Percentiles rank a stretch among this genome's conserved stretches.
Conservation (phyloP, 495 filamentous ascomycete genomes). For the Lepraria neglecta region DNA sequence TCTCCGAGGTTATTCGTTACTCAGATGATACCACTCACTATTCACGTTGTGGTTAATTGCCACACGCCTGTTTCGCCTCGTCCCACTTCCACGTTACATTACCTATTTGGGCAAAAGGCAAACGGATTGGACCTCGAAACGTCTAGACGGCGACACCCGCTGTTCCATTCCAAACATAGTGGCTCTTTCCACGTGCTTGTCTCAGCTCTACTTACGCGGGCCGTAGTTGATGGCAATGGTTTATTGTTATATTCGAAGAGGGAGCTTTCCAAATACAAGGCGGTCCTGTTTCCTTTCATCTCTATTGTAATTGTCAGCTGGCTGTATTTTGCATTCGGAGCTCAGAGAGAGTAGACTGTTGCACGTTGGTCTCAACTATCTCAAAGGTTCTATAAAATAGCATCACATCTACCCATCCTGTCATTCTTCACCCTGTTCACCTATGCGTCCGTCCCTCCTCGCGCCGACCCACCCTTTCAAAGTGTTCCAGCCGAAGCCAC, state of each 20-base stretch:
- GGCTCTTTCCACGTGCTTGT: neutral
- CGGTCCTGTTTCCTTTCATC: no score
- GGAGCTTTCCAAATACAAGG: no score
- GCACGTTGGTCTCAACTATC: neutral
- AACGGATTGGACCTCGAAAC: neutral
- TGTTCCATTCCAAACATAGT: no score
- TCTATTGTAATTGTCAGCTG: no score
- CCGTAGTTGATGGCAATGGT: neutral
- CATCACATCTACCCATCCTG: neutral
- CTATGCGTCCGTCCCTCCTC: neutral
- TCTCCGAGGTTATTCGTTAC: no score
- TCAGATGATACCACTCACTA: no score
- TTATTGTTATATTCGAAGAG: no score
- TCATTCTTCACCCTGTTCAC: neutral
- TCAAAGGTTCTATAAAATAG: neutral
- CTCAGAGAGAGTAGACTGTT: neutral
- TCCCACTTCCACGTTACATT: neutral
- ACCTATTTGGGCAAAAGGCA: neutral
- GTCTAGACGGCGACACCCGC: neutral
- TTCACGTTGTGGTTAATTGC: neutral
- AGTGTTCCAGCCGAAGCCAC: neutral
- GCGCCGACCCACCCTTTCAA: neutral
- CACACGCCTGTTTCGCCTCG: neutral
- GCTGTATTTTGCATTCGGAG: neutral
- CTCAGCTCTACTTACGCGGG: neutral